phyloP scores from a whole-genome alignment of 1,284 basidiomycete genomes.

The Bjerkandera adusta region DNA sequence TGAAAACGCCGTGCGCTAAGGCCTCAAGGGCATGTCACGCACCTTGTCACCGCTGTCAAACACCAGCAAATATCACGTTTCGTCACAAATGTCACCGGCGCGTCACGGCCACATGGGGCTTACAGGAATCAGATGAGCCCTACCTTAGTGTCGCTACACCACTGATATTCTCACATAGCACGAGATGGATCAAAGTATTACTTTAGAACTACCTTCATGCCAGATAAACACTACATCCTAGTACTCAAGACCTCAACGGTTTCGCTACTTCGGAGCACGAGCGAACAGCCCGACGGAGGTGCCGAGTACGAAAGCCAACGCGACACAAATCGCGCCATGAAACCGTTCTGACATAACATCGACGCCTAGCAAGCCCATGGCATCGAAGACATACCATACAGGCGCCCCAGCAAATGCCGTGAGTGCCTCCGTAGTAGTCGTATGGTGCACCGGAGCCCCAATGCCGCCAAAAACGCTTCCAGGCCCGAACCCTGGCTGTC shows the following conservation, averaged over 20 bases:
- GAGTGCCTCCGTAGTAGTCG: not conserved
- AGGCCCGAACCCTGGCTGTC: constrained; percentile 25
- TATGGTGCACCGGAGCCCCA: not conserved
- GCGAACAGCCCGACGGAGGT: not conserved
- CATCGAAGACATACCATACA: not conserved
- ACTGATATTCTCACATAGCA: not conserved
- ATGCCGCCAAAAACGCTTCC: constrained; percentile 9
- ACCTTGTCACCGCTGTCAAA: not conserved
- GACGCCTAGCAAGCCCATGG: not conserved
- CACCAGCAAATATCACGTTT: not conserved
- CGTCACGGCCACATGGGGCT: not conserved
- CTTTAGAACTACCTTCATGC: not conserved
- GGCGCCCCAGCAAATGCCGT: not conserved
- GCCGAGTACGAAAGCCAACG: not conserved
- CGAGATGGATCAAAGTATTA: not conserved
- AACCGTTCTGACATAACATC: not conserved
- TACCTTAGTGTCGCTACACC: not conserved
- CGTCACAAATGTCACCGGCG: not conserved
- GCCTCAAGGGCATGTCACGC: not conserved
- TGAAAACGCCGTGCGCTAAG: too few relatives aligned
- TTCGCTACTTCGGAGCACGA: not conserved
- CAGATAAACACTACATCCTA: too few relatives aligned
- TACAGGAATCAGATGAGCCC: not conserved
- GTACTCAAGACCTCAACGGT: too few relatives aligned
- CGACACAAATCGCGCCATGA: not conserved